A percentile compares a stretch with the other conserved stretches of the same genome.
These are phyloP conservation scores for Lachancea dasiensis DNA, from an alignment of 805 yeast species.

Conservation along the genomic window DNA sequence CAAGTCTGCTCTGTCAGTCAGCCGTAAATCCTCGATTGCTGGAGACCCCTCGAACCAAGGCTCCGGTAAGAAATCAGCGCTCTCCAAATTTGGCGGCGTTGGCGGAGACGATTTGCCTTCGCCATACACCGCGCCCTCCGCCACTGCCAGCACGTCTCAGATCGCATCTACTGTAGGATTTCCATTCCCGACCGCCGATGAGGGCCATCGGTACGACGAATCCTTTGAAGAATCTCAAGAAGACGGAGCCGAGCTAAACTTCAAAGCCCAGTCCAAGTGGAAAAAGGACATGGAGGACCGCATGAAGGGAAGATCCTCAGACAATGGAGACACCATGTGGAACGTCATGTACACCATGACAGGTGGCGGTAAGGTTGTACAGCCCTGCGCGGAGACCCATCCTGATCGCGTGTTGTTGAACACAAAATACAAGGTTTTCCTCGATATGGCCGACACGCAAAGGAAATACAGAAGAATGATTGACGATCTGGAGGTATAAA, in stretches of 20 bases:
- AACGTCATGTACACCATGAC: conserved; percentile 77
- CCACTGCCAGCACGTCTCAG: conserved; percentile 53
- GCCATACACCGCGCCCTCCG: conserved; percentile 75
- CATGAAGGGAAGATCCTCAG: conserved; percentile 12
- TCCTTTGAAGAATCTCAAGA: conserved; percentile 26
- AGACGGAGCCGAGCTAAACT: conserved; percentile 49
- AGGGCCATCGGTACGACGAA: conserved; percentile 25
- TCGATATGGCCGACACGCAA: conserved; percentile 83
- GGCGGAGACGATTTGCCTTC: conserved; percentile 37
- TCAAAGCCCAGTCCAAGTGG: conserved; percentile 47
- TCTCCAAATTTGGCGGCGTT: conserved; percentile 7
- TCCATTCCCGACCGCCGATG: conserved; percentile 42
- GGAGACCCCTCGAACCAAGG: conserved; percentile 7
- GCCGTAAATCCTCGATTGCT: conserved; percentile 16
- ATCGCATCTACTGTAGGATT: conserved; percentile 32
- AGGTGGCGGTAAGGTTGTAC: conserved; percentile 73
- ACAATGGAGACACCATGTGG: conserved; percentile 68
- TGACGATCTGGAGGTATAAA: conserved; percentile 45
- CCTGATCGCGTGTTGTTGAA: conserved; percentile 67
- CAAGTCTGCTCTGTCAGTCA: conserved; percentile 11
- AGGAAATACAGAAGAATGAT: conserved; percentile 68
- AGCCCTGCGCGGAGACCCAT: conserved; percentile 51
- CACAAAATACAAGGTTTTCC: conserved; percentile 77
- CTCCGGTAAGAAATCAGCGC: conserved; percentile 10
- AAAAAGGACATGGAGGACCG: conserved; percentile 43